Percentiles rank a stretch among this genome's conserved stretches.
phyloP scores from a whole-genome alignment of 768 basidiomycete genomes.

The Mycena floridula region DNA sequence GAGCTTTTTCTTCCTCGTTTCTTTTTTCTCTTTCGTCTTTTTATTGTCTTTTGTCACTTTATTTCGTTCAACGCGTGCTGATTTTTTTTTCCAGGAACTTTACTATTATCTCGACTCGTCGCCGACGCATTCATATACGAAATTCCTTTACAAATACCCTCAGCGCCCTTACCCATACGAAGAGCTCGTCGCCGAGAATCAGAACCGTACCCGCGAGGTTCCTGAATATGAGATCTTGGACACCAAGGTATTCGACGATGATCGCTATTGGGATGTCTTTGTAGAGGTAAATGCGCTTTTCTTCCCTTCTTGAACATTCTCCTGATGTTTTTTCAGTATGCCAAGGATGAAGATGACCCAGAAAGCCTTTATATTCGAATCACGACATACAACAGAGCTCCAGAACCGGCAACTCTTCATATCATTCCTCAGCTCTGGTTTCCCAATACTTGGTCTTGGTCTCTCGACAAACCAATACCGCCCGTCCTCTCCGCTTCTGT shows the following conservation, averaged over 20 bases:
- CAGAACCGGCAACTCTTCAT: conserved; percentile 90
- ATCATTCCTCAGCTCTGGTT: conserved; percentile 96
- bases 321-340: conserved; percentile 63
- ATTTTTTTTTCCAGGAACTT: too few species aligned
- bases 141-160: conserved; percentile 98
- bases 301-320: conserved; percentile 1
- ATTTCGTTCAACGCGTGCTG: too few species aligned
- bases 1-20: too few species aligned
- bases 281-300: conserved; percentile 60
- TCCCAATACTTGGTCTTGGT: conserved; percentile 99
- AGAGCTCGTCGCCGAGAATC: conserved; percentile 81
- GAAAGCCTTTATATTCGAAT: conserved; percentile 90
- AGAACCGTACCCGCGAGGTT: conserved; percentile 77
- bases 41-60: too few species aligned
- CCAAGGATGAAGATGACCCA: conserved; percentile 91
- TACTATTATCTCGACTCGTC: conserved; percentile 99
- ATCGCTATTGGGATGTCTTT: conserved; percentile 98
- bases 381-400: conserved; percentile 94
- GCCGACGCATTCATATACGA: conserved; percentile 99
- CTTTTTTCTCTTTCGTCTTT: too few species aligned
- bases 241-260: conserved; percentile 84
- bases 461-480: conserved; percentile 55
- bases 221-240: conserved; percentile 92
- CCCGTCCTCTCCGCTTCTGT: conserved; percentile 54
- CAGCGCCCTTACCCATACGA: conserved; percentile 92